These are phyloP conservation scores for Skeletonema tropicum DNA, from an alignment of 108 stramenopile species.

Conservation along the genomic window DNA sequence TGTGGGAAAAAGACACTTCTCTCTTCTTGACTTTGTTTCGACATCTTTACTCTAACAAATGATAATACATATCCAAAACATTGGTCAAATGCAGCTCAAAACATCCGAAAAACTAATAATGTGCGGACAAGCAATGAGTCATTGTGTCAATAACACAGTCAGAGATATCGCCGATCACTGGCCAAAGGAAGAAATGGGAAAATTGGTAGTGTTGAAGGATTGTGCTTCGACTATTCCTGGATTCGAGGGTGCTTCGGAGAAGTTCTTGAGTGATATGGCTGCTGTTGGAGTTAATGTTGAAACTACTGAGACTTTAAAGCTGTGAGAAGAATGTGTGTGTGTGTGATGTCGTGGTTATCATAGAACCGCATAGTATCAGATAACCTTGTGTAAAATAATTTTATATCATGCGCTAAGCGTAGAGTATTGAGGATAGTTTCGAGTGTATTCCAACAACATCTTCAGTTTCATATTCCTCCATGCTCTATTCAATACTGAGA, in stretches of 20 bases:
- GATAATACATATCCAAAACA: not conserved
- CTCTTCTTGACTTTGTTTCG: not conserved
- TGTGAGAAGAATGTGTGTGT: not conserved
- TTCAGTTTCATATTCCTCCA: no score
- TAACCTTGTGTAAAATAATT: no score
- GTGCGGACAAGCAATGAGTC: constrained; percentile 94
- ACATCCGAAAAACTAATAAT: constrained; percentile 68
- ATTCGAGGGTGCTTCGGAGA: constrained; percentile 75
- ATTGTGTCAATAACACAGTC: constrained; percentile 93
- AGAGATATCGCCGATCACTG: constrained; percentile 72
- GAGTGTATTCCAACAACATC: no score
- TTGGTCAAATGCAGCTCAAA: constrained; percentile 20
- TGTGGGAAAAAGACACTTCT: not conserved
- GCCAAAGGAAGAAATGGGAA: constrained; percentile 47
- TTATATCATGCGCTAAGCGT: no score
- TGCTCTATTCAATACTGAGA: no score
- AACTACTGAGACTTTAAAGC: constrained; percentile 10
- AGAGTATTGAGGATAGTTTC: no score
- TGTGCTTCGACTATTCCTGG: constrained; percentile 85
- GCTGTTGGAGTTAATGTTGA: constrained; percentile 52
- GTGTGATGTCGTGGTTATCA: no score
- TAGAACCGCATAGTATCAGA: no score
- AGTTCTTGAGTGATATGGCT: constrained; percentile 73
- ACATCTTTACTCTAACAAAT: not conserved
- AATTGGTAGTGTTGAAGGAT: constrained; percentile 76